phyloP scores from a whole-genome alignment of 75 land plant species.

The Picea glauca region DNA sequence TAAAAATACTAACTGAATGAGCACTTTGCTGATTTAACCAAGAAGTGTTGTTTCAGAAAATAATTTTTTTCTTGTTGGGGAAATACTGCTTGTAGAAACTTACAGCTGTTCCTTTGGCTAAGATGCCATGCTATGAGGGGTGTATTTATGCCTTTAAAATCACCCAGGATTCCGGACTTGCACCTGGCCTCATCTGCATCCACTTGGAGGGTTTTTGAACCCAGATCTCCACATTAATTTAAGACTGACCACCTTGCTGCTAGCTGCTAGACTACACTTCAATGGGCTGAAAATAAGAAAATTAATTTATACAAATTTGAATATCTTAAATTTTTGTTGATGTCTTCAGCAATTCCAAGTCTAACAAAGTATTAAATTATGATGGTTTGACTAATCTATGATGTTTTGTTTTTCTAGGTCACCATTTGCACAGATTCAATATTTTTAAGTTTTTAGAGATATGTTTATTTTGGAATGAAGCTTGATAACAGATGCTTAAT shows the following conservation, averaged over 20 bases:
- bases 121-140: no score
- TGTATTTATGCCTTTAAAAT: no score
- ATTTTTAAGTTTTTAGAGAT: background rate
- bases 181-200: no score
- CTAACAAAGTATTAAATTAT: background rate
- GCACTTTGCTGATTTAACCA: background rate
- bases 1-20: no score
- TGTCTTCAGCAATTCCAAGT: background rate
- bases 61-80: no score
- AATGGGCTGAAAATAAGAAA: background rate
- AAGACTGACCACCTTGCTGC: no score
- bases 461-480: background rate
- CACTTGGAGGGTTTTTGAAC: no score
- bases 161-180: no score
- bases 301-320: background rate
- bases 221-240: no score
- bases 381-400: background rate
- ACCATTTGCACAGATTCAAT: background rate
- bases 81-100: no score
- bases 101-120: no score
- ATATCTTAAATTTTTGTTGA: conserved; percentile 1
- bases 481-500: background rate
- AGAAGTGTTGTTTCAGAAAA: background rate
- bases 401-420: background rate
- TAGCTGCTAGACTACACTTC: no score